phyloP scores from a whole-genome alignment of 306 rosid genomes.

The Corylus avellana region DNA sequence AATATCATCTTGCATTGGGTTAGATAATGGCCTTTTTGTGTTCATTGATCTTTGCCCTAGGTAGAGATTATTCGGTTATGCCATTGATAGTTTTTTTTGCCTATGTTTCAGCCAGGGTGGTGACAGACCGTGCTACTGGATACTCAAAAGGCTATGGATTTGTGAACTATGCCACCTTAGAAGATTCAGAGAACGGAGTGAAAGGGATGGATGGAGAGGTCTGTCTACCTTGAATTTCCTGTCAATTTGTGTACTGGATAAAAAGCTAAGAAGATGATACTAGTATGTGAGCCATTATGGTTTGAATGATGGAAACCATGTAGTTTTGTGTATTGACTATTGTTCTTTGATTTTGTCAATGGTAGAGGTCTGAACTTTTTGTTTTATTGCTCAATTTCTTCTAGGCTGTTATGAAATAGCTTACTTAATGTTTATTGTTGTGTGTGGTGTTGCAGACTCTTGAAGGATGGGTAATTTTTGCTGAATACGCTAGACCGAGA shows the following conservation, averaged over 20 bases:
- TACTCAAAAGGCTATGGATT: slow-evolving; percentile 17
- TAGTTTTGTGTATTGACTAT: not conserved
- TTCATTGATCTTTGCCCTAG: not conserved
- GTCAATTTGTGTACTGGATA: not conserved
- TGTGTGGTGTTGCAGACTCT: slow-evolving; percentile 3
- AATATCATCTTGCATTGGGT: not conserved
- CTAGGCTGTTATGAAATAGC: not conserved
- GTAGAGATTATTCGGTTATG: not conserved
- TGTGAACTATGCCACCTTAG: slow-evolving; percentile 8
- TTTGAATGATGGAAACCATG: not conserved
- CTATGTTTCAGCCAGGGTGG: slow-evolving; percentile 15
- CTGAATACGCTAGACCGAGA: slow-evolving; percentile 5
- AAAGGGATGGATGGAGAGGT: slow-evolving; percentile 15
- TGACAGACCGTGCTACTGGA: slow-evolving; percentile 1
- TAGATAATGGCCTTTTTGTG: not conserved
- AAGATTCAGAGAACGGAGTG: slow-evolving; percentile 12
- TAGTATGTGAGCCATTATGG: not conserved
- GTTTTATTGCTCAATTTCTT: not conserved
- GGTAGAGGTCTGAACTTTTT: not conserved
- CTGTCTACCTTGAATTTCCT: slow-evolving; percentile 1
- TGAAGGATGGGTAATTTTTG: slow-evolving; percentile 15
- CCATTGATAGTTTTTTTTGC: not conserved
- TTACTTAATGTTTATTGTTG: not conserved
- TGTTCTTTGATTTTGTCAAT: not conserved
- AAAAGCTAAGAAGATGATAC: not conserved